Evolutionary conservation across 2,329 filamentous ascomycete genomes (phyloP), one percentile per base, ranked within the genome.

Genomic region (Stagonosporopsis cucurbitacearum): DNA sequence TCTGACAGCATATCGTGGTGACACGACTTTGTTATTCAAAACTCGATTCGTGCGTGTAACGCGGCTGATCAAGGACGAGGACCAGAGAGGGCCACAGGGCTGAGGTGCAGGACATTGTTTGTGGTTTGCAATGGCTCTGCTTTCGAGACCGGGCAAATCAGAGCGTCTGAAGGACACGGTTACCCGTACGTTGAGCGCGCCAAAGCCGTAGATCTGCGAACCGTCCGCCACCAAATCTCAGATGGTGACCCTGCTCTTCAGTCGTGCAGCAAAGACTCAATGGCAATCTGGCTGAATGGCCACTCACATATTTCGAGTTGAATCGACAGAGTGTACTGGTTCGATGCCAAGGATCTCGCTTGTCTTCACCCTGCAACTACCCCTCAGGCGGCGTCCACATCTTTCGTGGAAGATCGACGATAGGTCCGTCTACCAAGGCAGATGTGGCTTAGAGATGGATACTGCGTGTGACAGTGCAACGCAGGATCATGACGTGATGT

Each of bases 21-120:
- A 44, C 36, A 57, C 54, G n/a, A n/a, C 49, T 7, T 45, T 35
- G 48, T 46, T 62, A 45, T 48, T 62, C 50, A 46, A 58, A 30
- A 45, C n/a, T 57, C 45, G 39, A 35, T 60, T 51, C 28, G 55
- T 62, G 42, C 44, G 58, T 63, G 59, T 54, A 59, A 60, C 58
- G 36, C 44, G 46, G 36, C 52, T 50, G 45, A 35, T 23, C 43
- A 39, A 28, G 17, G 37, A 22, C 23, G 23, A 28, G 43, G 45
- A 50, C 23, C n/a, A n/a, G 28, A 48, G 30, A 47, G 44, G 37
- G 48, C 57, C 56, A 60, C 53, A 63, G 51, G 59, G 59, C 63
- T 64, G 56, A 58, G 57, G 42, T 48, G 43, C 47, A 57, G 55
- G 47, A 37, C 37, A 26, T 37, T n/a, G 30, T 28, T 39, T 40